phyloP scores from a whole-genome alignment of 1,284 basidiomycete species.

The Pseudozyma flocculosa region DNA sequence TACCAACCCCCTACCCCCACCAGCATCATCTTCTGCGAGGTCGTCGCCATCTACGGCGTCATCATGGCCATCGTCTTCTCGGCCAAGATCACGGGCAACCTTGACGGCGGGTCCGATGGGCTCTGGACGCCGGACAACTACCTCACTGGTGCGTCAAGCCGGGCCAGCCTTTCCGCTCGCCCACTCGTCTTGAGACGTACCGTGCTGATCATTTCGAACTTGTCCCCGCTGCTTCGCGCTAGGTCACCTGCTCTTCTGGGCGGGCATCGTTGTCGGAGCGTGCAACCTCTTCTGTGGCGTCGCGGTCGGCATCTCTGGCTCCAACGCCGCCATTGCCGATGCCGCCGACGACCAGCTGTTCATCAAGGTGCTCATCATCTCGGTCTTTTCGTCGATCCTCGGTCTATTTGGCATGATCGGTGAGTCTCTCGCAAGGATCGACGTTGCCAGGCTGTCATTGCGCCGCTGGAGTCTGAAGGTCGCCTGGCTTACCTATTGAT shows the following conservation, averaged over 20 bases:
- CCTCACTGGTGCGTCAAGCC: constrained; percentile 50
- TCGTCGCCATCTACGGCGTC: constrained; percentile 92
- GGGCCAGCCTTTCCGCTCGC: not conserved
- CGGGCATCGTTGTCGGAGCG: constrained; percentile 53
- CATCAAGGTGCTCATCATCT: constrained; percentile 54
- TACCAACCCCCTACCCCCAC: no score
- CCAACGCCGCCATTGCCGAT: constrained; percentile 56
- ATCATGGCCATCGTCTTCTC: constrained; percentile 63
- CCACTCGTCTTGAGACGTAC: not conserved
- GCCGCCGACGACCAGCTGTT: constrained; percentile 57
- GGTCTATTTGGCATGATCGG: constrained; percentile 55
- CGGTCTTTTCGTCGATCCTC: constrained; percentile 55
- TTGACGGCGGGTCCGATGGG: constrained; percentile 32
- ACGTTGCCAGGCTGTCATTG: no score
- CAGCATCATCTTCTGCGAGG: constrained; percentile 95
- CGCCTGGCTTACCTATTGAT: no score
- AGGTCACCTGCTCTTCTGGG: constrained; percentile 56
- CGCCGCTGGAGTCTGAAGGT: no score
- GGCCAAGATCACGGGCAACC: constrained; percentile 52
- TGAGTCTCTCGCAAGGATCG: no score
- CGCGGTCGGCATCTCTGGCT: constrained; percentile 54
- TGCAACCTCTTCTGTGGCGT: constrained; percentile 57
- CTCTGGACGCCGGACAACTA: constrained; percentile 52
- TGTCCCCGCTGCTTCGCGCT: no score
- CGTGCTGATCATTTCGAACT: no score